phyloP scores from a whole-genome alignment of 371 early-diverging fungal species.

The Lichtheimia hyalospora region DNA sequence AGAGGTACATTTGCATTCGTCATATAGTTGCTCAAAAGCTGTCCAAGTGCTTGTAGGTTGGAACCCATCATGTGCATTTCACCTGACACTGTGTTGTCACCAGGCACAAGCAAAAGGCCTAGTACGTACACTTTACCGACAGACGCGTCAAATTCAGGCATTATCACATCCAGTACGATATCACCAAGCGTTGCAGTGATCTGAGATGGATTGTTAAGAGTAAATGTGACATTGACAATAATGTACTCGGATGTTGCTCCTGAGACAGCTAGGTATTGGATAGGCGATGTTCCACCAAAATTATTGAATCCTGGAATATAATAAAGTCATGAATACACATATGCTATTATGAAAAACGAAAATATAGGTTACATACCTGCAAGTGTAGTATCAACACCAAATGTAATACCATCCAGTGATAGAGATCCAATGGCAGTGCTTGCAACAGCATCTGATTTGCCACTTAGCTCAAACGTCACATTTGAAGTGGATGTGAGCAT shows the following conservation, averaged over 20 bases:
- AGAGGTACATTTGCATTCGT: constrained; percentile 42
- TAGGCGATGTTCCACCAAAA: constrained; percentile 40
- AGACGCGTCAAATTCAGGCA: constrained; percentile 15
- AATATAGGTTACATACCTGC: constrained; percentile 39
- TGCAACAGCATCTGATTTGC: constrained; percentile 46
- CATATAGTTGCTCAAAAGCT: constrained; percentile 34
- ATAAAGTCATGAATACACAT: not conserved
- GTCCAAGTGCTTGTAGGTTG: constrained; percentile 16
- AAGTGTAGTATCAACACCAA: constrained; percentile 43
- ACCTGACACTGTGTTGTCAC: constrained; percentile 21
- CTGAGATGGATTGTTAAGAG: constrained; percentile 51
- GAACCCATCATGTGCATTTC: constrained; percentile 25
- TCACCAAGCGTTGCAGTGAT: constrained; percentile 47
- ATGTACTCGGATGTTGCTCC: constrained; percentile 47
- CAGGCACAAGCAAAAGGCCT: constrained; percentile 28
- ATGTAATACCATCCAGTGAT: constrained; percentile 36
- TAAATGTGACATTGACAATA: constrained; percentile 35
- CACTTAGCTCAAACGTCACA: constrained; percentile 40
- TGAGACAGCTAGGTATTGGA: constrained; percentile 37
- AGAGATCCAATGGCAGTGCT: constrained; percentile 49
- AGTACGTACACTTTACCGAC: constrained; percentile 20
- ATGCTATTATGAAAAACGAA: not conserved
- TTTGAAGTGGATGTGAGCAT: constrained; percentile 34
- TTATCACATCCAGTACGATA: constrained; percentile 29
- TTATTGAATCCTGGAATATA: constrained; percentile 23